Percentiles rank a stretch among this genome's conserved stretches.
Evolutionary conservation across 2,329 filamentous ascomycete species (phyloP).

Genomic region (Colletotrichum musicola): DNA sequence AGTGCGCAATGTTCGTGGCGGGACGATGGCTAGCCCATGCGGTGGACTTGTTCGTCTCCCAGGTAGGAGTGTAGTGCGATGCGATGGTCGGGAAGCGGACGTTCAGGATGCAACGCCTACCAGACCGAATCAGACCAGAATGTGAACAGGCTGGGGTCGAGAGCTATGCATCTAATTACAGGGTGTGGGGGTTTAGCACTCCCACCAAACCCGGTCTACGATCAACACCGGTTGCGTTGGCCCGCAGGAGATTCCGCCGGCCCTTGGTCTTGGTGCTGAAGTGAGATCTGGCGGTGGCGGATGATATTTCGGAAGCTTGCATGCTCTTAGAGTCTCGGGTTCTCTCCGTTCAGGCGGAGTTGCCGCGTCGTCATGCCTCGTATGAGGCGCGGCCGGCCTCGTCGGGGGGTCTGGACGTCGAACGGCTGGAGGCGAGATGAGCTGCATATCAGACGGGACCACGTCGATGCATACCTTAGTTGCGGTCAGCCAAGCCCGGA

Average conservation of each 20-base stretch:
- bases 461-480: neutral
- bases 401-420: neutral
- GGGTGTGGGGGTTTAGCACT: too few relatives aligned
- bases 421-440: neutral
- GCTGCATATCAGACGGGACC: neutral
- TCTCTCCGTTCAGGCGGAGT: neutral
- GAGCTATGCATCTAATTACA: neutral
- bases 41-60: neutral
- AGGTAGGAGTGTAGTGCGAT: too few relatives aligned
- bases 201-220: too few relatives aligned
- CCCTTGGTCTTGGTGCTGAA: too few relatives aligned
- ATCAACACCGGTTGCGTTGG: too few relatives aligned
- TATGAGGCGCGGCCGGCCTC: constrained; percentile 2
- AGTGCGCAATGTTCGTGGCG: constrained; percentile 22
- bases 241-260: too few relatives aligned
- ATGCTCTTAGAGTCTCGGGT: neutral
- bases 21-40: constrained; percentile 11
- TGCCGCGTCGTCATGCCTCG: neutral
- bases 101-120: constrained; percentile 11
- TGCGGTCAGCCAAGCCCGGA: neutral
- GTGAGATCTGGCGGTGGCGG: too few relatives aligned
- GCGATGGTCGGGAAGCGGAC: constrained; percentile 1
- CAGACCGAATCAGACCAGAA: constrained; percentile 9
- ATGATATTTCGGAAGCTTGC: too few relatives aligned
- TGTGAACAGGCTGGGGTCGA: constrained; percentile 1